Conservation (phyloP, 768 basidiomycete genomes). For the Lactarius hengduanensis region DNA sequence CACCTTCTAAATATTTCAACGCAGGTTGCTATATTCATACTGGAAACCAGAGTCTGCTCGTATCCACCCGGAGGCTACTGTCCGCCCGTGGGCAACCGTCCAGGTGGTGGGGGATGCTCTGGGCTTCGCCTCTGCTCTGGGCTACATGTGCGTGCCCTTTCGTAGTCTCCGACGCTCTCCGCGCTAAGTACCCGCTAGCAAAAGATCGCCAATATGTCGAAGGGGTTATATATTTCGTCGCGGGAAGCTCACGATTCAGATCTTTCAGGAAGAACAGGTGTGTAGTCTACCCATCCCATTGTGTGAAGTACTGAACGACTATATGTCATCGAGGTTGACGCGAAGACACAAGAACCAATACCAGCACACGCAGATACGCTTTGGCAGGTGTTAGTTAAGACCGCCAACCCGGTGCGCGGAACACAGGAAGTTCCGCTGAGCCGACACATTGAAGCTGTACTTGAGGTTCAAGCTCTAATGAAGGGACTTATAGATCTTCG, state of each 20-base stretch:
- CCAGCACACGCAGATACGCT: constrained; percentile 77
- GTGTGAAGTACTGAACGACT: constrained; percentile 3
- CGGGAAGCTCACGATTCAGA: constrained; percentile 68
- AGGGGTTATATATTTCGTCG: constrained; percentile 74
- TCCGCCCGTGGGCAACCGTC: constrained; percentile 80
- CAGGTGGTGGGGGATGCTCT: constrained; percentile 78
- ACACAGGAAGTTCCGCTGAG: constrained; percentile 76
- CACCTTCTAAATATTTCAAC: background rate
- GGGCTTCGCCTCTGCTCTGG: constrained; percentile 76
- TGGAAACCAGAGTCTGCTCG: constrained; percentile 82
- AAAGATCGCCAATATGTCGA: constrained; percentile 77
- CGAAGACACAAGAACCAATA: constrained; percentile 69
- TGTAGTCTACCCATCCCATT: constrained; percentile 21
- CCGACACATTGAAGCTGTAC: constrained; percentile 66
- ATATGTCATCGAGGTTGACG: constrained; percentile 53
- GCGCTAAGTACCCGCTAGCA: constrained; percentile 38
- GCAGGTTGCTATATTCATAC: constrained; percentile 75
- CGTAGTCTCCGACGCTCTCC: constrained; percentile 7
- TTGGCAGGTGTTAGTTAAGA: constrained; percentile 89
- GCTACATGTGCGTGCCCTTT: constrained; percentile 56
- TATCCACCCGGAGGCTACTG: constrained; percentile 82
- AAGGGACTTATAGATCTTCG: constrained; percentile 79
- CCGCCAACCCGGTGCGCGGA: constrained; percentile 73
- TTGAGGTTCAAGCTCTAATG: constrained; percentile 81
- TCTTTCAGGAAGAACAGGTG: constrained; percentile 86